A percentile compares a stretch with the other conserved stretches of the same genome.
Evolutionary conservation across 2,329 filamentous ascomycete genomes (phyloP).

Genomic region (Neopestalotiopsis sp.): DNA sequence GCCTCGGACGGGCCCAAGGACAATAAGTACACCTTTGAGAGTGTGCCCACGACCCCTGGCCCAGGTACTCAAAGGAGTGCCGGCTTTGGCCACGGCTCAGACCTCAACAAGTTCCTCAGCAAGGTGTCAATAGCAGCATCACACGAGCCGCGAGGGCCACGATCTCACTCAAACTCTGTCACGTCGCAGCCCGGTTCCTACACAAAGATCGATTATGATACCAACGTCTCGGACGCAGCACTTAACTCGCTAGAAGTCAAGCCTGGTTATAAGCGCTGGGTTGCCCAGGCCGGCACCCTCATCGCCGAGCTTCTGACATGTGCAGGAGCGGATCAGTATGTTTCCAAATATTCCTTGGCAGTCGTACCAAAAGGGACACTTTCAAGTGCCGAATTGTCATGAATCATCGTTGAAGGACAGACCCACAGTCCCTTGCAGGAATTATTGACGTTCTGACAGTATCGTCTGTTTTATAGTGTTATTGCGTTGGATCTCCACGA

Average conservation of each 20-base stretch:
- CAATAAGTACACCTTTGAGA: slow-evolving; percentile 86
- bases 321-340: slow-evolving; percentile 90
- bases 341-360: slow-evolving; percentile 25
- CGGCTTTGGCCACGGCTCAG: slow-evolving; percentile 70
- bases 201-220: slow-evolving; percentile 70
- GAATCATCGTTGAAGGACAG: slow-evolving; percentile 11
- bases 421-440: neutral
- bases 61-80: slow-evolving; percentile 72
- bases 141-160: slow-evolving; percentile 31
- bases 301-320: slow-evolving; percentile 94
- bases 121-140: slow-evolving; percentile 64
- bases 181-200: slow-evolving; percentile 53
- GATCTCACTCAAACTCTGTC: slow-evolving; percentile 45
- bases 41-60: slow-evolving; percentile 83
- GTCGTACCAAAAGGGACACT: neutral
- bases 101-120: slow-evolving; percentile 76
- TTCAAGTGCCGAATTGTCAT: neutral
- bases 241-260: slow-evolving; percentile 73
- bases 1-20: slow-evolving; percentile 46
- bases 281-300: slow-evolving; percentile 93
- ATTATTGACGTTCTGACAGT: slow-evolving; percentile 1
- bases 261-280: slow-evolving; percentile 97
- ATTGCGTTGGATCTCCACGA: slow-evolving; percentile 98
- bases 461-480: slow-evolving; percentile 49
- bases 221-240: slow-evolving; percentile 54